Percentiles rank a stretch among this genome's conserved stretches.
Conservation (phyloP, 2,329 filamentous ascomycete species). For the Paecilomyces sp. region DNA sequence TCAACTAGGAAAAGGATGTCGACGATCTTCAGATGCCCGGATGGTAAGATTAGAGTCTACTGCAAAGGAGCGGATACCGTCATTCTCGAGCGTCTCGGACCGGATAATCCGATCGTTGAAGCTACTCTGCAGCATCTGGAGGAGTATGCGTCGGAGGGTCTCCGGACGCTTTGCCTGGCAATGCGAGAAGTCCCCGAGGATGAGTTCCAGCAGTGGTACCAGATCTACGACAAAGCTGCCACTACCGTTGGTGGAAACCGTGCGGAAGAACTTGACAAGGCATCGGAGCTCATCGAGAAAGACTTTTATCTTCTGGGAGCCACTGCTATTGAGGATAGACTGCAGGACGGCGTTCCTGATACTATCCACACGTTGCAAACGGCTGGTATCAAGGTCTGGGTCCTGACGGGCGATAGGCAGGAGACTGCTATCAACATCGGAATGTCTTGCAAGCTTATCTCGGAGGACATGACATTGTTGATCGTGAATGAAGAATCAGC, state of each 20-base stretch:
- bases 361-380: slow-evolving; percentile 96
- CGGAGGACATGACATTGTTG: slow-evolving; percentile 95
- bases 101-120: slow-evolving; percentile 80
- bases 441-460: slow-evolving; percentile 98
- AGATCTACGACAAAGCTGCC: slow-evolving; percentile 77
- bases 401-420: slow-evolving; percentile 92
- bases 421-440: slow-evolving; percentile 99
- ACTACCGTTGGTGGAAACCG: slow-evolving; percentile 90
- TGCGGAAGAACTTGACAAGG: slow-evolving; percentile 93
- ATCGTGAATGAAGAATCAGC: slow-evolving; percentile 90
- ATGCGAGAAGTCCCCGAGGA: slow-evolving; percentile 88
- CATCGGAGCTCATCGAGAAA: slow-evolving; percentile 88
- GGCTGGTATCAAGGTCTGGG: slow-evolving; percentile 98
- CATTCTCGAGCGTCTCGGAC: slow-evolving; percentile 80
- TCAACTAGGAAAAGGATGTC: slow-evolving; percentile 97
- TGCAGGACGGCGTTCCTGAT: slow-evolving; percentile 95
- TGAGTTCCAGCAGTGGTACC: slow-evolving; percentile 81
- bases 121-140: slow-evolving; percentile 91
- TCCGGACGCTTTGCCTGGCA: slow-evolving; percentile 88
- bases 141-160: slow-evolving; percentile 93
- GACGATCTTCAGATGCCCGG: slow-evolving; percentile 89
- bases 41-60: slow-evolving; percentile 89
- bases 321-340: slow-evolving; percentile 92
- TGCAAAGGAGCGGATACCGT: slow-evolving; percentile 97
- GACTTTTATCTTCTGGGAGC: slow-evolving; percentile 87